Evolutionary conservation across 352 stramenopile species (phyloP), one percentile per base, ranked within the genome.

Genomic region (Peronosclerospora sorghi): DNA sequence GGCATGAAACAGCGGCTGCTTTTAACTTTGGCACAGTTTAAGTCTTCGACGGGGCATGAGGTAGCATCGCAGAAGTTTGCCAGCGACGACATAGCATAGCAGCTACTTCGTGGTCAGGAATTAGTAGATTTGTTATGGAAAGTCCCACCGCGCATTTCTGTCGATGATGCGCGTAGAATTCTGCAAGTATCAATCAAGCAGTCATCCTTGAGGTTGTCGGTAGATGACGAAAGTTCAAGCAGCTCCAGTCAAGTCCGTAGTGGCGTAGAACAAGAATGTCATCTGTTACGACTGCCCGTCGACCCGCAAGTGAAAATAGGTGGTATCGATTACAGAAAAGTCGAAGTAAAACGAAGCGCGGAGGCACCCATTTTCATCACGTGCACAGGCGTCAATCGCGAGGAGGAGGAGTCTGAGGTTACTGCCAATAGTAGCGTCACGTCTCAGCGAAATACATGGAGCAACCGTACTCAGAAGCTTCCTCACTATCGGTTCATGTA

Each of bases 321-420:
- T 4, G 75, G 78, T 0, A 78, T 91, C 40, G 59, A 91, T 21
- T 86, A 70, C 44, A 60, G 65, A 37, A 77, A 73, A 24, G 73
- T 84, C 36, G 75, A 87, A 37, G 71, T 91, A 8, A 91, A 88
- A 35, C 75, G 72, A 9, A 91, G 78, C 41, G 78, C 78, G 13
- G 78, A 91, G 52, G 75, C 78, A 7, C 78, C 78, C 35, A 83
- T 91, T 48, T 65, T 91, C 39, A 66, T 91, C 38, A 80, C 68
- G 29, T 91, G 75, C 50, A 82, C 67, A n/a, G 75, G 72, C 15
- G 63, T 88, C 10, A 61, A 86, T 52, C 70, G 74, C 19, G 75
- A 84, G 39, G 73, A 84, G 41, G 73, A 87, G 13, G 69, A 79
- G 7, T 57, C 61, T 23, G 70, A 75, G 7, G 41, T 64, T 17